These are phyloP conservation scores for Castanea mollissima DNA, from an alignment of 306 rosid genomes.

Conservation along the genomic window DNA sequence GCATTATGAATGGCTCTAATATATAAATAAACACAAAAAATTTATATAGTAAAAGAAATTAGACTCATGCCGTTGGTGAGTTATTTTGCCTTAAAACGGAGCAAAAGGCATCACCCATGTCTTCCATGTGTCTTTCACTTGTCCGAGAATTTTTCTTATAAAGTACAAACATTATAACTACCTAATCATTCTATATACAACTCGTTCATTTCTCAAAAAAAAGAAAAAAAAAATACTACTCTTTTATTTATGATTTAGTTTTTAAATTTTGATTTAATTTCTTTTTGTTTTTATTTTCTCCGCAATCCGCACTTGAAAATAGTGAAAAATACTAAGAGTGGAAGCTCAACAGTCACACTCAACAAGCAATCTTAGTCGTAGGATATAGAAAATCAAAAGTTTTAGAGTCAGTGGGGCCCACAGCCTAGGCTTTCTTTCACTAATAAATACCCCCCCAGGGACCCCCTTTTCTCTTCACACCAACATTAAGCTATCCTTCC, in stretches of 20 bases:
- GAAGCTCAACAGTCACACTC: slow-evolving; percentile 50
- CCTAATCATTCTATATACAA: slow-evolving; percentile 34
- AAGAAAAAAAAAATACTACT: too few relatives aligned
- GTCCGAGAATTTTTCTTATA: slow-evolving; percentile 10
- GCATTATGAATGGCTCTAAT: background rate
- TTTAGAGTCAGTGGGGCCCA: slow-evolving; percentile 13
- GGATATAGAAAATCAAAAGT: slow-evolving; percentile 27
- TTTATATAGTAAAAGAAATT: background rate
- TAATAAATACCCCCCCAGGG: slow-evolving; percentile 9
- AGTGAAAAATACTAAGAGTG: background rate
- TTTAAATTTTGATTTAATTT: too few relatives aligned
- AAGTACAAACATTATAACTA: slow-evolving; percentile 37
- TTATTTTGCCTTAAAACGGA: background rate
- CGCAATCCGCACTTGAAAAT: too few relatives aligned
- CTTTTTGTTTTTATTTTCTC: background rate
- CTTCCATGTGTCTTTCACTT: slow-evolving; percentile 21
- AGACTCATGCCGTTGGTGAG: background rate
- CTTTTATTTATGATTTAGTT: too few relatives aligned
- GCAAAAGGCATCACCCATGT: slow-evolving; percentile 19
- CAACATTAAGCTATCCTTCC: slow-evolving; percentile 7
- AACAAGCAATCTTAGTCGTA: slow-evolving; percentile 30
- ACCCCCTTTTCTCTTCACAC: slow-evolving; percentile 5
- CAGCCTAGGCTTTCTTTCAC: slow-evolving; percentile 12
- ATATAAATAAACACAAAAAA: background rate
- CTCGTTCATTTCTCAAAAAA: too few relatives aligned